Conservation (phyloP, 2,329 filamentous ascomycete genomes). For the Leptographium galeiforme region DNA sequence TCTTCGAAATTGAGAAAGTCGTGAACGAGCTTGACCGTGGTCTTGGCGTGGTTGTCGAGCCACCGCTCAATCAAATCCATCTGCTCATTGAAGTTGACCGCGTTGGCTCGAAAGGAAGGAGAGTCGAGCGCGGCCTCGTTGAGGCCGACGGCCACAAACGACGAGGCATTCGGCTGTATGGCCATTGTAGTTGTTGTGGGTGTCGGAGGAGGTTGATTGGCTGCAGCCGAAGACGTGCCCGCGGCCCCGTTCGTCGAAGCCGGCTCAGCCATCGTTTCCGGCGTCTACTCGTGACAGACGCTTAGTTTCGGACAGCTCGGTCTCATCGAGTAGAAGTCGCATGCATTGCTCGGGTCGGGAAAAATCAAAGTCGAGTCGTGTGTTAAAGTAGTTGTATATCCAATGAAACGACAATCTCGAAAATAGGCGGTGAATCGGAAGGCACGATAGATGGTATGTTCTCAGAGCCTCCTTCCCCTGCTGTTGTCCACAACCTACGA, state of each 20-base stretch:
- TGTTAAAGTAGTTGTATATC: not conserved
- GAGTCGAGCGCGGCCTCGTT: slow-evolving; percentile 95
- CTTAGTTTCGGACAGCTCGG: not conserved
- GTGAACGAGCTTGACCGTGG: slow-evolving; percentile 41
- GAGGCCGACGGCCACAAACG: slow-evolving; percentile 60
- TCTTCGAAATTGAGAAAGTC: slow-evolving; percentile 64
- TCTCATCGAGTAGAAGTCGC: not conserved
- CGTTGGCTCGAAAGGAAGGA: slow-evolving; percentile 81
- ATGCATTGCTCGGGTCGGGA: not conserved
- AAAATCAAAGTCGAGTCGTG: not conserved
- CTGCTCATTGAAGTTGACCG: slow-evolving; percentile 80
- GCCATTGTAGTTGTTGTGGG: not conserved
- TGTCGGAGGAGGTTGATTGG: not conserved
- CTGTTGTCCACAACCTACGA: not conserved
- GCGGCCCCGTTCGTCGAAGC: no score
- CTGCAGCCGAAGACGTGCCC: no score
- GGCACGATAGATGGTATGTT: not conserved
- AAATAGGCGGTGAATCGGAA: not conserved
- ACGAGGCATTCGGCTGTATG: slow-evolving; percentile 14
- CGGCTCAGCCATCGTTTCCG: not conserved
- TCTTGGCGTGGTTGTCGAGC: slow-evolving; percentile 53
- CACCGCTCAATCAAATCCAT: slow-evolving; percentile 83
- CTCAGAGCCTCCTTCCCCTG: not conserved
- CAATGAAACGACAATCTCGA: not conserved
- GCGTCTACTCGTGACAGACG: not conserved